These are phyloP conservation scores for Bidens hawaiensis DNA, from an alignment of 140 eudicot genomes.

Conservation along the genomic window DNA sequence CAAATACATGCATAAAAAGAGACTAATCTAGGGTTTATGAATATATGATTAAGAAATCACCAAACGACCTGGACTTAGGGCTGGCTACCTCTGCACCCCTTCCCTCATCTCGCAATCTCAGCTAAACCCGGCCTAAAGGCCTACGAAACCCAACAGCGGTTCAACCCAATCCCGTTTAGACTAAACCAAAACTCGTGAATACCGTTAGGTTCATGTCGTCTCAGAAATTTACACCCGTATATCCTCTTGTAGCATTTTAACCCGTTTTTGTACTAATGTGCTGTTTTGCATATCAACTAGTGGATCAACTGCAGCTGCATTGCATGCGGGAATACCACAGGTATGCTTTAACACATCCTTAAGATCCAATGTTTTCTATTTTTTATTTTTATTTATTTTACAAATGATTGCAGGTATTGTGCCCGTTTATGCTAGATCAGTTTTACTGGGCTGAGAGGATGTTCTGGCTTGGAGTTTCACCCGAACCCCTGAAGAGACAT, in stretches of 20 bases:
- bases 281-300: slow-evolving; percentile 34
- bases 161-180: too few species aligned
- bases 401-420: slow-evolving; percentile 50
- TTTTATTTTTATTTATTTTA: background rate
- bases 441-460: slow-evolving; percentile 98
- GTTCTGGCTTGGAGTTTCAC: slow-evolving; percentile 96
- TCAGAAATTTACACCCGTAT: background rate
- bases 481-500: slow-evolving; percentile 68
- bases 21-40: too few species aligned
- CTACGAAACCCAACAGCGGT: too few species aligned
- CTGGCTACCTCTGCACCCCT: too few species aligned
- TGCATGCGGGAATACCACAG: slow-evolving; percentile 91
- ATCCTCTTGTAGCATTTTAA: slow-evolving; percentile 7
- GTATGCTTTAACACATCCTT: slow-evolving; percentile 29
- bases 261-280: slow-evolving; percentile 11
- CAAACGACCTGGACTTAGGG: too few species aligned
- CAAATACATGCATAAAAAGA: too few species aligned
- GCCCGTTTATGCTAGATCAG: slow-evolving; percentile 92
- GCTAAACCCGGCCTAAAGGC: too few species aligned
- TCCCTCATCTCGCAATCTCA: too few species aligned
- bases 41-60: too few species aligned
- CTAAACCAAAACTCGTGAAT: too few species aligned
- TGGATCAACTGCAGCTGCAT: slow-evolving; percentile 98
- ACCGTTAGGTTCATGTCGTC: background rate
- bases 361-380: background rate